Conservation (phyloP, 2,329 filamentous ascomycete genomes). For the Trichophyton schoenleinii region DNA sequence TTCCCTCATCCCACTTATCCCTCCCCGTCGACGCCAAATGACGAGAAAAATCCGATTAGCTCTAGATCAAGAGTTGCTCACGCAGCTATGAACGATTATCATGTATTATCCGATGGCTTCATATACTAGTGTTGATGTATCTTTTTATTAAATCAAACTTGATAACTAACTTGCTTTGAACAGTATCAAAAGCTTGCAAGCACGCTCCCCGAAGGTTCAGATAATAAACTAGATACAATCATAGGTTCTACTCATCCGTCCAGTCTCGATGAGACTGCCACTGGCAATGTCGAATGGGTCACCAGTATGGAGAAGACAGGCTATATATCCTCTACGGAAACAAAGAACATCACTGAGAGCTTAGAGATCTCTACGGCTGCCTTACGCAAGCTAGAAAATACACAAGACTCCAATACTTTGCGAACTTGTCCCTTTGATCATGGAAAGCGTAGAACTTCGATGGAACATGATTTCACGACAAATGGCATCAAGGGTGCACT, state of each 20-base stretch:
- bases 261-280: neutral
- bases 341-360: conserved; percentile 27
- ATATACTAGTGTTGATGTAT: conserved; percentile 17
- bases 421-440: conserved; percentile 25
- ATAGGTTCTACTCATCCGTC: neutral
- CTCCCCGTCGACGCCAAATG: conserved; percentile 24
- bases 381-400: neutral
- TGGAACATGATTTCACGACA: conserved; percentile 87
- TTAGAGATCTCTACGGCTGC: conserved; percentile 20
- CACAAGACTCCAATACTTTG: conserved; percentile 13
- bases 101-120: conserved; percentile 41
- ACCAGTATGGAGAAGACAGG: conserved; percentile 11
- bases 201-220: conserved; percentile 20
- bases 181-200: conserved; percentile 27
- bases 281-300: conserved; percentile 12
- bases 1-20: conserved; percentile 3
- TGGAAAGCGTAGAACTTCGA: conserved; percentile 50
- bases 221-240: conserved; percentile 4
- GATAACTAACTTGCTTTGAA: conserved; percentile 19
- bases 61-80: conserved; percentile 66
- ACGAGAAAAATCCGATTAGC: conserved; percentile 51
- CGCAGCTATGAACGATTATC: conserved; percentile 51
- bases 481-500: conserved; percentile 67
- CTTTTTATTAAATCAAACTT: conserved; percentile 2
- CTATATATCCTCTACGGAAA: conserved; percentile 11